phyloP scores from a whole-genome alignment of 805 yeast genomes.

The Clavispora santaluciae region DNA sequence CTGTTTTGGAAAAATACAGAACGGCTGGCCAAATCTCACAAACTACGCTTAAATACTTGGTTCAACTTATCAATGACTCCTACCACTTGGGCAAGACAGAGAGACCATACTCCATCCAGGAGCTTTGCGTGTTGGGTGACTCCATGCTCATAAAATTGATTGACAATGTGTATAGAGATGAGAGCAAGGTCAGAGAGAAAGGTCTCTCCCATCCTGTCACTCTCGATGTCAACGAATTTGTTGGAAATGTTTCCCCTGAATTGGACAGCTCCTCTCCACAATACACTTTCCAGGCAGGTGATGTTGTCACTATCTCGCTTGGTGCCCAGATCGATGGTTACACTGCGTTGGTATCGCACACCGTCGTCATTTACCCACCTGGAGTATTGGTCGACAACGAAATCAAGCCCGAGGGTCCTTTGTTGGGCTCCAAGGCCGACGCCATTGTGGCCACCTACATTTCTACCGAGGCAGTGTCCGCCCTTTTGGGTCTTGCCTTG shows the following conservation, averaged over 20 bases:
- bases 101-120: conserved; percentile 51
- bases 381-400: conserved; percentile 34
- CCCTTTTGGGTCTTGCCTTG: conserved; percentile 66
- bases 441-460: conserved; percentile 84
- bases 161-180: conserved; percentile 52
- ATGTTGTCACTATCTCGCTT: conserved; percentile 74
- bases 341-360: conserved; percentile 82
- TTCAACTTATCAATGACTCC: conserved; percentile 63
- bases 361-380: conserved; percentile 76
- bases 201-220: conserved; percentile 93
- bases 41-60: conserved; percentile 66
- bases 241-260: conserved; percentile 83
- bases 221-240: conserved; percentile 76
- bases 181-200: conserved; percentile 64
- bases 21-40: conserved; percentile 87
- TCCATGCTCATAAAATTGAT: conserved; percentile 61
- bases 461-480: conserved; percentile 81
- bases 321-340: conserved; percentile 97
- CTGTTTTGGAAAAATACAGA: conserved; percentile 75
- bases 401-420: conserved; percentile 65
- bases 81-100: conserved; percentile 55
- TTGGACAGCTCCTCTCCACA: conserved; percentile 49
- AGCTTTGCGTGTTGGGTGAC: conserved; percentile 81
- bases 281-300: conserved; percentile 61
- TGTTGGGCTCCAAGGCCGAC: conserved; percentile 81